Evolutionary conservation across 179 eudicot species (phyloP).

Genomic region (Kewa caespitosa): DNA sequence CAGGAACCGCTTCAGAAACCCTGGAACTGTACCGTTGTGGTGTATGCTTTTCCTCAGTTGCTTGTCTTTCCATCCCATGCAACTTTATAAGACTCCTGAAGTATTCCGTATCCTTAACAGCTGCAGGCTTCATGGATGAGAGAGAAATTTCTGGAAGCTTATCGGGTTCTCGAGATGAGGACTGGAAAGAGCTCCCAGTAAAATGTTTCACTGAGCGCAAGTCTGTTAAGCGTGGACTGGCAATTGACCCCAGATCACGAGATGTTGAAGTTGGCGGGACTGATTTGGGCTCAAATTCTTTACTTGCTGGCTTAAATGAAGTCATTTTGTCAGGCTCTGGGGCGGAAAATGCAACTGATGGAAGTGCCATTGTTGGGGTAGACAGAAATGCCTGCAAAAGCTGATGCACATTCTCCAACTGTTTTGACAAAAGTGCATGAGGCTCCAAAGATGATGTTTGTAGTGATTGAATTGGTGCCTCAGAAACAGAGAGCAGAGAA

Average conservation of each 20-base stretch:
- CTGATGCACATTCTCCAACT: conserved; percentile 4
- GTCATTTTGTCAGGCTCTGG: background rate
- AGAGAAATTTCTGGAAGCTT: conserved; percentile 9
- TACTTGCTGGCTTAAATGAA: background rate
- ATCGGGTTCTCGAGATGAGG: conserved; percentile 1
- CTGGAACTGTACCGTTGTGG: conserved; percentile 5
- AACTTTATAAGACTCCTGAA: conserved; percentile 47
- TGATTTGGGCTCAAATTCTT: background rate
- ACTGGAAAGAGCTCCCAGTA: background rate
- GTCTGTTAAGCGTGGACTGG: background rate
- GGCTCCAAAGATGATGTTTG: background rate
- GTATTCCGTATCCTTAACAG: conserved; percentile 35
- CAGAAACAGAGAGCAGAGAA: background rate
- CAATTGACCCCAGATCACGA: background rate
- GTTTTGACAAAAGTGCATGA: conserved; percentile 10
- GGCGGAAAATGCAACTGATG: background rate
- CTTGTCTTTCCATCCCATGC: conserved; percentile 44
- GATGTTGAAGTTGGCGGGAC: conserved; percentile 2
- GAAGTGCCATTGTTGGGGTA: background rate
- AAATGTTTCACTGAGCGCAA: background rate
- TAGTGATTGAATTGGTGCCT: conserved; percentile 2
- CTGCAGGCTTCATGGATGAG: conserved; percentile 22
- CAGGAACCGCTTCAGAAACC: conserved; percentile 6
- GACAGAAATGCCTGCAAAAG: conserved; percentile 3
- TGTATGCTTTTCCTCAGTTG: conserved; percentile 4